phyloP scores from a whole-genome alignment of 495 filamentous ascomycete genomes.

The Penicillium silybi region DNA sequence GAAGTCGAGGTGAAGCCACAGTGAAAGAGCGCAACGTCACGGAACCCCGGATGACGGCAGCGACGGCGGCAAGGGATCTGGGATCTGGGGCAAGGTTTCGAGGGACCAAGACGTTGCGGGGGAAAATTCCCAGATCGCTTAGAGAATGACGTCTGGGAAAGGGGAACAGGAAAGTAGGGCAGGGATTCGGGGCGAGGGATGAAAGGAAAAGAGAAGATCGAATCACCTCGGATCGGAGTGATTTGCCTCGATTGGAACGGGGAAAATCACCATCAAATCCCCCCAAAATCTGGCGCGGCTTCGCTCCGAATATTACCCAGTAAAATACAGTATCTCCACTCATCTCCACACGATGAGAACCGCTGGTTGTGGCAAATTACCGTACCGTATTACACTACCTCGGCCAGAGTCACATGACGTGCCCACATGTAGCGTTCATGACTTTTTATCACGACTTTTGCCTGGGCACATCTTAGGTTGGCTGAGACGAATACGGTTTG shows the following conservation, averaged over 20 bases:
- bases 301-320: slow-evolving; percentile 17
- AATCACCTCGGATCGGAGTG: slow-evolving; percentile 1
- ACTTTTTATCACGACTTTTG: not conserved
- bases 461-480: not conserved
- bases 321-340: slow-evolving; percentile 18
- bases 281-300: slow-evolving; percentile 3
- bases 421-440: not conserved
- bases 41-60: slow-evolving; percentile 9
- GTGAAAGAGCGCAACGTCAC: slow-evolving; percentile 6
- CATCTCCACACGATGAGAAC: not conserved
- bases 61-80: slow-evolving; percentile 3
- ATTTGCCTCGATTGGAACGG: not conserved
- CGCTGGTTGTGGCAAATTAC: slow-evolving; percentile 7
- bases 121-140: slow-evolving; percentile 7
- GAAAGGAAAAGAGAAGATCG: not conserved
- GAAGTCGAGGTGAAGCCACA: slow-evolving; percentile 5
- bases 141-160: slow-evolving; percentile 14
- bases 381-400: slow-evolving; percentile 11
- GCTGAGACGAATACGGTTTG: not conserved
- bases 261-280: not conserved
- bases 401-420: slow-evolving; percentile 6
- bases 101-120: not conserved
- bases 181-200: not conserved
- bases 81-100: not conserved
- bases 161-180: not conserved